Base-by-base conservation (phyloP, 306 rosid genomes). In the Dalbergia cochinchinensis region DNA sequence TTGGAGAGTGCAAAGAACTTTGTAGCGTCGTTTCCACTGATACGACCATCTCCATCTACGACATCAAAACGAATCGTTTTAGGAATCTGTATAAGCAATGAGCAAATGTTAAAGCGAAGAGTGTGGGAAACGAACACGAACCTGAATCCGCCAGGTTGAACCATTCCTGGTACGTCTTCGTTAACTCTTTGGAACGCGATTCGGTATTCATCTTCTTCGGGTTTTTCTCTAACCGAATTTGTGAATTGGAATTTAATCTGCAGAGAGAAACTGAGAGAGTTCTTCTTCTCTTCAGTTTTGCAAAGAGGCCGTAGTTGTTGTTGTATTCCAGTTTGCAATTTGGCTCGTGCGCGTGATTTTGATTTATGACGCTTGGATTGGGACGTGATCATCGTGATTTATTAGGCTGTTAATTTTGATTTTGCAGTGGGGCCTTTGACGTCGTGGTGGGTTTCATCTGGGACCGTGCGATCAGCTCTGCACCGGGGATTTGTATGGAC, bases 141-240 rank as follows among this genome's bases (percentile, higher is more conserved):
- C 97, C 97, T 86, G 97, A 92, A 87, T 94, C 97, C 16, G 94
- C 97, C 8, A 86, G 48, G 79, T 78, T 73, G 90, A 92, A 94
- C 99, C 99, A 94, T 48, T 92, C 89, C 73, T 89, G 89, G 76
- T 87, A 94, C 70, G 90, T 86, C 70, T 78, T 86, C 51, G 82
- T 84, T 61, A 86, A 86, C 71, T 94, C 96, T 76, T 90, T 89
- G 0, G 94, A 75, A 82, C 83, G 85, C 42, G 84, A 76, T 20
- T 74, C 91, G 2, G 79, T 87, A 83, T 88, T 91, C 97, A 92
- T 94, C 37, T 78, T 80, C 47, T 26, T 26, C 31, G 31, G 8
- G 14, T 19, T 33, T 37, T 51, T 26, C 50, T 50, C 71, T 1
- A 11, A 47, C 22, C 45, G 37, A 14, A 5, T 11, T 39, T 12